Conservation (phyloP, 225 moss, liverwort and hornwort genomes). For the Polytrichum commune region DNA sequence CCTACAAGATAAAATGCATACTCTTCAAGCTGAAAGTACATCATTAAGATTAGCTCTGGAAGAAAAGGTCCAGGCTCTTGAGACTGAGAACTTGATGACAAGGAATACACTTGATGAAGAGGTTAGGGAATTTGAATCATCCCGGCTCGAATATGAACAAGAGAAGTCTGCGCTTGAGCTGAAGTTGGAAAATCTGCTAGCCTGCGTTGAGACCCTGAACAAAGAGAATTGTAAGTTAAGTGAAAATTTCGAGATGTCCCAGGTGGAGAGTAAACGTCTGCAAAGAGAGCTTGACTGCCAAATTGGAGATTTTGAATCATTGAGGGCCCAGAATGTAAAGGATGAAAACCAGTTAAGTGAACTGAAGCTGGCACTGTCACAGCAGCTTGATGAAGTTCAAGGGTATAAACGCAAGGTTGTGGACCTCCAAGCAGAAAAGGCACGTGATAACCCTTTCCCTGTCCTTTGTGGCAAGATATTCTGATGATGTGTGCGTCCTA, state of each 20-base stretch:
- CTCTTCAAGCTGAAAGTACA: conserved; percentile 29
- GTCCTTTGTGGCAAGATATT: no score
- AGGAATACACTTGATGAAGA: conserved; percentile 3
- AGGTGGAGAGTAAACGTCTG: conserved; percentile 25
- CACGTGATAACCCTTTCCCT: background rate
- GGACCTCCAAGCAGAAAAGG: conserved; percentile 48
- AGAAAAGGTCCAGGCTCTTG: conserved; percentile 27
- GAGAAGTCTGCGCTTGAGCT: conserved; percentile 10
- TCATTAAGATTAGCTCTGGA: conserved; percentile 20
- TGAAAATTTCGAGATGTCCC: conserved; percentile 13
- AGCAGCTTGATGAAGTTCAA: conserved; percentile 29
- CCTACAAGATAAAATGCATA: conserved; percentile 37
- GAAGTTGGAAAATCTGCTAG: conserved; percentile 22
- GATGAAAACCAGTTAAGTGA: conserved; percentile 23
- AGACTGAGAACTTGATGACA: background rate
- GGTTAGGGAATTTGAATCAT: conserved; percentile 20
- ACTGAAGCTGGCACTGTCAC: conserved; percentile 16
- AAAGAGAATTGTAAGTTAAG: conserved; percentile 23
- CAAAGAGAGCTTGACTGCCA: conserved; percentile 28
- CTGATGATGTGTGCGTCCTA: no score
- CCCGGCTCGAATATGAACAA: conserved; percentile 18
- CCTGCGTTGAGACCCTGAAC: conserved; percentile 22
- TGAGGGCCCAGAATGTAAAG: conserved; percentile 15
- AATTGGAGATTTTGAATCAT: conserved; percentile 29
- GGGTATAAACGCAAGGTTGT: conserved; percentile 34